Evolutionary conservation across 345 rosid genomes (phyloP), one percentile per base, ranked within the genome.

Genomic region (Eutrema japonicum): DNA sequence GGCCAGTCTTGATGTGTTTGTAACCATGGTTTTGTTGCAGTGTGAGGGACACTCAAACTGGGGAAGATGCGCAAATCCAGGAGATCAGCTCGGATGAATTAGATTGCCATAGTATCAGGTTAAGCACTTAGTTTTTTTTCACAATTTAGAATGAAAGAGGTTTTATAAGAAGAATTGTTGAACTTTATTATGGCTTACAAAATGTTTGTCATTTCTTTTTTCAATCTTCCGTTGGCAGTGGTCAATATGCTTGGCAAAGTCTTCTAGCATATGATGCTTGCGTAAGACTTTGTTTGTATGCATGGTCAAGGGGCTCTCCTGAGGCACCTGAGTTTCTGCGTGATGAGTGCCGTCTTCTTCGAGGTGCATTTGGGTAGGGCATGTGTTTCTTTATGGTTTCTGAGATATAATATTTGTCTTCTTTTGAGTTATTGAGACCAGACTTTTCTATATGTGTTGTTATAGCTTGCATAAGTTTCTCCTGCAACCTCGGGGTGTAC

Each of bases 311-410:
- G 77, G 96, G 89, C 45, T 90, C 93, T 78, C 76, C 89, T 10
- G 96, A 91, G 81, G 99, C 99, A 80, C 95, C 97, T 66, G 93
- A 87, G 79, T 95, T 95, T 86, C 84, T 95, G 68, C 81, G 83
- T 38, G 92, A 95, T 66, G 97, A 91, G 79, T 95, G 99, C 68
- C 84, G 91, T 54, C 77, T 88, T 80, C 92, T 95, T 16, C 86
- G 97, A 59, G 87, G 82, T 75, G 97, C 99, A 60, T 95, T 91
- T 83, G 99, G 97, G 99, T 94, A 83, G 32, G 85, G 32, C 60
- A 53, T 65, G 60, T 75, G 14, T 4, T 81, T 62, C 64, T 68
- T 8, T 66, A 14, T 66, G 22, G 72, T 54, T 38, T 56, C 2
- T 22, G 2, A 38, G 27, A 32, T 40, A 32, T 64, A 4, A 42